Conservation (phyloP, 176 grass and related monocot species). For the Phragmites australis region DNA sequence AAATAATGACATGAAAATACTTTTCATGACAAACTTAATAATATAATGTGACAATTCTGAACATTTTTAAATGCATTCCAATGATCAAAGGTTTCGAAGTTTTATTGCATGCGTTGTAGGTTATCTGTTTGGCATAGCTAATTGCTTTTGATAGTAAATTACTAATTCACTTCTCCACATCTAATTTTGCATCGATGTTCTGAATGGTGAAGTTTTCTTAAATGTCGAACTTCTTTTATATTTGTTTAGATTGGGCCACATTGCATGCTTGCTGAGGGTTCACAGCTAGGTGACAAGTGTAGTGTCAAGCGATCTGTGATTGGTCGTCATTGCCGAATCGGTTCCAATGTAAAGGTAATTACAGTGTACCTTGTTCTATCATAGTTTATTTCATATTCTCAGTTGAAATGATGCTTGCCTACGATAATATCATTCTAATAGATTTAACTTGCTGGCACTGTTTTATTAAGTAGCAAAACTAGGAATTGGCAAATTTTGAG, state of each 20-base stretch:
- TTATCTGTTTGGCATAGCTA: neutral
- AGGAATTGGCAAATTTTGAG: neutral
- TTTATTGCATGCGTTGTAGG: neutral
- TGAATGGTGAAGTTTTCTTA: neutral
- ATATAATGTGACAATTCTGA: neutral
- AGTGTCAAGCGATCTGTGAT: slow-evolving; percentile 97
- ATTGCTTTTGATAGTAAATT: slow-evolving; percentile 20
- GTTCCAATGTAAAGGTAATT: slow-evolving; percentile 96
- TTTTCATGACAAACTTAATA: too few relatives aligned
- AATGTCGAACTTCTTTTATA: slow-evolving; percentile 7
- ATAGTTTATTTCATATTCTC: slow-evolving; percentile 29
- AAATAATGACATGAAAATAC: neutral
- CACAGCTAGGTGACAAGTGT: slow-evolving; percentile 94
- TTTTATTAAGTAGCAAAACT: slow-evolving; percentile 1
- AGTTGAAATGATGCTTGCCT: neutral
- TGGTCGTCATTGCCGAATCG: slow-evolving; percentile 95
- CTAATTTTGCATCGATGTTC: neutral
- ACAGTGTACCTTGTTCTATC: neutral
- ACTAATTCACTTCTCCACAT: neutral
- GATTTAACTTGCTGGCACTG: neutral
- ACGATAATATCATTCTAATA: neutral
- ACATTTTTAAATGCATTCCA: neutral
- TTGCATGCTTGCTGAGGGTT: slow-evolving; percentile 95
- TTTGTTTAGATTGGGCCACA: slow-evolving; percentile 79
- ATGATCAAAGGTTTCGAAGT: neutral